Conservation (phyloP, 2,329 filamentous ascomycete genomes). For the Didymella glomerata region DNA sequence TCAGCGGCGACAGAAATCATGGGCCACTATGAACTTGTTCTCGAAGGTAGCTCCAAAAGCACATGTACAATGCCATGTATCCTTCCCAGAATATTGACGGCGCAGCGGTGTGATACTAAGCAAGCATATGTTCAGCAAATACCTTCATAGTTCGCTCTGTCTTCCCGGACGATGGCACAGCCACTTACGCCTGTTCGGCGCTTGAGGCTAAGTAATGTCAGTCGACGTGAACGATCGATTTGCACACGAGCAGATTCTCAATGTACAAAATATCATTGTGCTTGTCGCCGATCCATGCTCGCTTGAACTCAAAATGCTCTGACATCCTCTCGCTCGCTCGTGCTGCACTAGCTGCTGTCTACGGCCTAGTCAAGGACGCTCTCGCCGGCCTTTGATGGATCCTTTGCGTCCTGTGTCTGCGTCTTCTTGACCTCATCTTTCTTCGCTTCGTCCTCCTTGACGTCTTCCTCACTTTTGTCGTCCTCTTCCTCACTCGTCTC, state of each 20-base stretch:
- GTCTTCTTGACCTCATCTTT: constrained; percentile 17
- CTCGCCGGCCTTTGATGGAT: constrained; percentile 44
- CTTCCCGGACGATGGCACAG: too few species aligned
- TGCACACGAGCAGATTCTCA: background rate
- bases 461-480: background rate
- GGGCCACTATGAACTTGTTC: too few species aligned
- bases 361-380: constrained; percentile 46
- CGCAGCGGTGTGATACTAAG: too few species aligned
- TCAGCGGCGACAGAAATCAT: too few species aligned
- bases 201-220: background rate
- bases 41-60: too few species aligned
- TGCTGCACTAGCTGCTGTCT: background rate
- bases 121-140: too few species aligned
- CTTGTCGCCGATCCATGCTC: constrained; percentile 11
- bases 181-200: background rate
- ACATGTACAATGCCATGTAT: too few species aligned
- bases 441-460: constrained; percentile 1
- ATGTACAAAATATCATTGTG: background rate
- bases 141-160: too few species aligned
- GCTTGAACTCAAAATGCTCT: constrained; percentile 6
- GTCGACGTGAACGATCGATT: background rate
- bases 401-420: constrained; percentile 37
- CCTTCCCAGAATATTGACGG: too few species aligned
- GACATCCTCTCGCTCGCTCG: background rate
- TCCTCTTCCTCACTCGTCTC: constrained; percentile 12